phyloP scores from a whole-genome alignment of 1,139 yeast species.

The Lodderomyces orthopsilosis region DNA sequence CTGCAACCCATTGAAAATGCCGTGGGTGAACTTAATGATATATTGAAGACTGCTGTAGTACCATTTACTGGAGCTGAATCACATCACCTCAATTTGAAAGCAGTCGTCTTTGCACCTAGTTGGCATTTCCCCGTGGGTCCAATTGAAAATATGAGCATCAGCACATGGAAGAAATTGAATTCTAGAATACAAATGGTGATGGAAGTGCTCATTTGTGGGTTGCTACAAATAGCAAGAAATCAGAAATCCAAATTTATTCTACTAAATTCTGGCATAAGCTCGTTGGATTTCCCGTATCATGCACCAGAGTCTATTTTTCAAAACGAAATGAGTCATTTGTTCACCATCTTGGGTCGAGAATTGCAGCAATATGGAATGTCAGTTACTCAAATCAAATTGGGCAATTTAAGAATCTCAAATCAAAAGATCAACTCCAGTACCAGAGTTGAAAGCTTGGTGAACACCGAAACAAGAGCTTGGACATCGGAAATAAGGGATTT shows the following conservation, averaged over 20 bases:
- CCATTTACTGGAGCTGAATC: slow-evolving; percentile 54
- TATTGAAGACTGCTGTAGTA: slow-evolving; percentile 36
- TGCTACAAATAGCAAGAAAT: slow-evolving; percentile 53
- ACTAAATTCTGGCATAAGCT: slow-evolving; percentile 43
- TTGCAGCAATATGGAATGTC: slow-evolving; percentile 39
- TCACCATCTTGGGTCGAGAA: slow-evolving; percentile 41
- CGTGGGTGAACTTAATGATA: slow-evolving; percentile 36
- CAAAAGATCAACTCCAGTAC: slow-evolving; percentile 22
- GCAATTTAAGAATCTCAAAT: slow-evolving; percentile 40
- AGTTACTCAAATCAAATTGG: slow-evolving; percentile 47
- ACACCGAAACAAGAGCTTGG: slow-evolving; percentile 45
- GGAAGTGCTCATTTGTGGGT: slow-evolving; percentile 54
- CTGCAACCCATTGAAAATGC: slow-evolving; percentile 30
- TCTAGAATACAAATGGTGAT: slow-evolving; percentile 47
- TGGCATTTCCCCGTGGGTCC: slow-evolving; percentile 70
- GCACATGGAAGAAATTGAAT: slow-evolving; percentile 52
- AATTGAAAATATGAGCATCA: slow-evolving; percentile 52
- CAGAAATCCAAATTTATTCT: slow-evolving; percentile 44
- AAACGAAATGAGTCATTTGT: slow-evolving; percentile 32
- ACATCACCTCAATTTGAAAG: slow-evolving; percentile 52
- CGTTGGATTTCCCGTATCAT: slow-evolving; percentile 46
- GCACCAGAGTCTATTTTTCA: slow-evolving; percentile 48
- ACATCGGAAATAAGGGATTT: slow-evolving; percentile 33
- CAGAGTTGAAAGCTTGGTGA: slow-evolving; percentile 30
- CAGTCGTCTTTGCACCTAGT: slow-evolving; percentile 63